Conservation (phyloP, 768 basidiomycete genomes). For the Hericium coralloides region DNA sequence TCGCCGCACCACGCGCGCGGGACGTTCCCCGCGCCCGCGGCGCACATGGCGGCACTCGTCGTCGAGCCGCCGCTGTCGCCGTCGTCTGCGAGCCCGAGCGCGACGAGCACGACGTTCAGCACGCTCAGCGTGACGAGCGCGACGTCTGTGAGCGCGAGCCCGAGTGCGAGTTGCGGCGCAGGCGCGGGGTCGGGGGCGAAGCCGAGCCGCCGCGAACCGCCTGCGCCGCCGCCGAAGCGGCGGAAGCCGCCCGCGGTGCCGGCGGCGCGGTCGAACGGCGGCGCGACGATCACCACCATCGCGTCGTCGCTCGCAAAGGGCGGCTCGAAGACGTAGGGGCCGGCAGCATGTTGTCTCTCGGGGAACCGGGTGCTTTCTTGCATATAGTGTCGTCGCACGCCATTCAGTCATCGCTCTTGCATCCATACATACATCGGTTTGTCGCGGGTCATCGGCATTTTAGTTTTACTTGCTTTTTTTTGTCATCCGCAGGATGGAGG, state of each 20-base stretch:
- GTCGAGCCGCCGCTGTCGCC: conserved; percentile 11
- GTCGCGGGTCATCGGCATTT: too few species aligned
- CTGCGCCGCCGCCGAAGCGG: conserved; percentile 57
- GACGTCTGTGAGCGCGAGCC: neutral
- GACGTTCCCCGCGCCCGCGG: conserved; percentile 1
- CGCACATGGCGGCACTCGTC: neutral
- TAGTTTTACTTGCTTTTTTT: too few species aligned
- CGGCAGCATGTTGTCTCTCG: too few species aligned
- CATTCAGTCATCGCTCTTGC: too few species aligned
- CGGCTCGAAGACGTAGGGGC: too few species aligned
- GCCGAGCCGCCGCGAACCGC: conserved; percentile 33
- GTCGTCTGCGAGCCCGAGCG: conserved; percentile 8
- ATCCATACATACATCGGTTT: too few species aligned
- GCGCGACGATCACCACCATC: conserved; percentile 54
- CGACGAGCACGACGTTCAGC: conserved; percentile 5
- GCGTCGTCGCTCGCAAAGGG: conserved; percentile 21
- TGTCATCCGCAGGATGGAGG: too few species aligned
- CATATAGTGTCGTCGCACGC: too few species aligned
- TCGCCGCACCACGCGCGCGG: conserved; percentile 11
- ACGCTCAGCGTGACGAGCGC: conserved; percentile 1
- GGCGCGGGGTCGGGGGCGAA: conserved; percentile 2
- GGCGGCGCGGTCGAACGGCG: conserved; percentile 33
- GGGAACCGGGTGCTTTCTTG: too few species aligned
- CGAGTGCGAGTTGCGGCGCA: neutral
- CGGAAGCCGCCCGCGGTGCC: conserved; percentile 63